phyloP scores from a whole-genome alignment of 768 basidiomycete genomes.

The Mycena galericulata region DNA sequence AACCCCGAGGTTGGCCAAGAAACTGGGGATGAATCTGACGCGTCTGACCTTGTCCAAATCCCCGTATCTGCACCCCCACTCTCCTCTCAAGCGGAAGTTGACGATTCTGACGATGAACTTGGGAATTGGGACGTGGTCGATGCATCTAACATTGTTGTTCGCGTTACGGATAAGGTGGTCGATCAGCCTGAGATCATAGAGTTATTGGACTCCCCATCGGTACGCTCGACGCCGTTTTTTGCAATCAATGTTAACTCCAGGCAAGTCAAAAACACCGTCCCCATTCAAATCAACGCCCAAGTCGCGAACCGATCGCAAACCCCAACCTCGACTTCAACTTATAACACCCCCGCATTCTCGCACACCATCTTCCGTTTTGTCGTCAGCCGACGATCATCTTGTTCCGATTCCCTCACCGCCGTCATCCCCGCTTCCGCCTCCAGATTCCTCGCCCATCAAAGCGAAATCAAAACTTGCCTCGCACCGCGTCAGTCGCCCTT shows the following conservation, averaged over 20 bases:
- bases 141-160: constrained; percentile 26
- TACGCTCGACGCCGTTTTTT: neutral
- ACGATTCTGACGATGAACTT: constrained; percentile 63
- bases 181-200: constrained; percentile 6
- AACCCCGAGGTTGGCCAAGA: neutral
- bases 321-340: constrained; percentile 41
- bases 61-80: neutral
- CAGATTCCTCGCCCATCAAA: constrained; percentile 37
- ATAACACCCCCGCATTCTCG: constrained; percentile 57
- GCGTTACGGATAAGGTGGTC: neutral
- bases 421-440: constrained; percentile 36
- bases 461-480: neutral
- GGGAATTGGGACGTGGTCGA: constrained; percentile 43
- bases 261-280: neutral
- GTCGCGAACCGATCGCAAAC: neutral
- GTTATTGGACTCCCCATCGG: constrained; percentile 1
- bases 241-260: neutral
- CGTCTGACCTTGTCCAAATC: neutral
- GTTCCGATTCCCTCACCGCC: constrained; percentile 36
- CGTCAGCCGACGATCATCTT: constrained; percentile 36
- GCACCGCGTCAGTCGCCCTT: constrained; percentile 25
- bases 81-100: constrained; percentile 29
- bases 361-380: constrained; percentile 43
- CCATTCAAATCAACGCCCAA: constrained; percentile 10
- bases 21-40: neutral